phyloP scores from a whole-genome alignment of 768 basidiomycete genomes.

The Candolleomyces eurysporus region DNA sequence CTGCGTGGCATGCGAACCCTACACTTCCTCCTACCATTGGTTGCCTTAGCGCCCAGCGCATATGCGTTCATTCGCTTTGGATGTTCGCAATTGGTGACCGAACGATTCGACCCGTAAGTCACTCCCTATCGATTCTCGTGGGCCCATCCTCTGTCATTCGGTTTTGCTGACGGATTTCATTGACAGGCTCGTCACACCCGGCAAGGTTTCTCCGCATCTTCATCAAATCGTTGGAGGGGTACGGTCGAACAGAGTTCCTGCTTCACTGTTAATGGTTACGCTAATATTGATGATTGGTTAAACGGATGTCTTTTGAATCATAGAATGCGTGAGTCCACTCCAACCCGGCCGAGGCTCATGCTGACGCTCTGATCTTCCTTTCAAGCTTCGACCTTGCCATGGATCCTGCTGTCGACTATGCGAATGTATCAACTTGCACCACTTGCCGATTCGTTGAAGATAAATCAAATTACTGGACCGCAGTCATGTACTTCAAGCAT shows the following conservation, averaged over 20 bases:
- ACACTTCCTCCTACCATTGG: no score
- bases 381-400: slow-evolving; percentile 8
- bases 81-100: slow-evolving; percentile 9
- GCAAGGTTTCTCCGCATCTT: slow-evolving; percentile 5
- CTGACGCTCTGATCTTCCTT: not conserved
- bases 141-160: no score
- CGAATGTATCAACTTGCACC: slow-evolving; percentile 4
- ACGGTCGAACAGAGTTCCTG: not conserved
- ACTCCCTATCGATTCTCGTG: not conserved
- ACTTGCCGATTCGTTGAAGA: slow-evolving; percentile 10
- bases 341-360: not conserved
- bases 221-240: slow-evolving; percentile 11
- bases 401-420: slow-evolving; percentile 1
- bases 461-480: slow-evolving; percentile 8
- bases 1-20: no score
- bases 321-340: not conserved
- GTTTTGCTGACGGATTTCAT: not conserved
- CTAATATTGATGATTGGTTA: not conserved
- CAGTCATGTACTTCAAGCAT: slow-evolving; percentile 7
- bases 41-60: no score
- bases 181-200: slow-evolving; percentile 7
- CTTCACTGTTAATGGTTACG: not conserved
- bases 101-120: slow-evolving; percentile 9
- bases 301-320: not conserved
- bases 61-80: slow-evolving; percentile 7